Base-by-base conservation (phyloP, 2,329 filamentous ascomycete genomes). In the Fusarium xyrophilum region DNA sequence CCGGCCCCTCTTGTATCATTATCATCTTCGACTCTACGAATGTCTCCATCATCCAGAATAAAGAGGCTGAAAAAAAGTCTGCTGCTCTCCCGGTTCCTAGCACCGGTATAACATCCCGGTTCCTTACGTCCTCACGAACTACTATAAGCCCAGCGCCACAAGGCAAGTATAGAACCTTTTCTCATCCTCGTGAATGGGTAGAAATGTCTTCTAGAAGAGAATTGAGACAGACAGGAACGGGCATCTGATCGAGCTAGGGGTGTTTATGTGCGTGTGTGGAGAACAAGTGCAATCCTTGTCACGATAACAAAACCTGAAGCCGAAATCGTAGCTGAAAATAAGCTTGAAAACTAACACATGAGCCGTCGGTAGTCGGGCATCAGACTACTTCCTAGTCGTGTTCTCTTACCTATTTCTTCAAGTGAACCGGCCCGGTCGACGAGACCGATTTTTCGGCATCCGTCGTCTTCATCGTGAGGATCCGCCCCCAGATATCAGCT, bases 381-480 rank as follows among this genome's bases (percentile, higher is more conserved):
- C 15, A 55, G n/a, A 46, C 8, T 44, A 33, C 44, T 40, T 38
- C 19, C 38, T 56, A 62, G 25, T 60, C 51, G 43, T 39, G 25
- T 43, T 60, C 39, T 58, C 43, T 47, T 66, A 19, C 55, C 46
- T 67, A 52, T 68, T 60, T 55, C 46, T 53, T 44, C 38, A 27
- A 43, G 12, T 44, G 61, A 48, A 69, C 71, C 71, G 71, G 71
- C 54, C 71, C 70, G 71, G 71, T 67, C 53, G 19, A 42, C 8
- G 51, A 33, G 42, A 42, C n/a, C 28, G 38, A 33, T 50, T 33
- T 42, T 51, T 42, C 21, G 28, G 44, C 32, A 63, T 60, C 55
- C 30, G 19, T 59, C 38, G 55, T 38, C 38, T 46, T 40, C 23
- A 48, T 39, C 33, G 36, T 56, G 11, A 52, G 47, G 58, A 46